Evolutionary conservation across 169 alveolate species (phyloP).

Genomic region (Eimeria falciformis): DNA sequence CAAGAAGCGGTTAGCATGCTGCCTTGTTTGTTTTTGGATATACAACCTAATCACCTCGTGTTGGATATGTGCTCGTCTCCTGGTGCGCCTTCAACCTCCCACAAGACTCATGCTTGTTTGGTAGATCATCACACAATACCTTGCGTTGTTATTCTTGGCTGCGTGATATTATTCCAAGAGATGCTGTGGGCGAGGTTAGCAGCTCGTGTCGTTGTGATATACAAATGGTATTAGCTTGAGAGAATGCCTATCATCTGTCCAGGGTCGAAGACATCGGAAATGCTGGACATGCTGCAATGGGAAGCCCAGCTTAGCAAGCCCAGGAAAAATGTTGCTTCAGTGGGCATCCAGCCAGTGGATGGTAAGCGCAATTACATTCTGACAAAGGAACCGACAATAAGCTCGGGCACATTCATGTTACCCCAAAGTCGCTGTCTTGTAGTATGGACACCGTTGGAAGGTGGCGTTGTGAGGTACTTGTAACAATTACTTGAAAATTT

Average conservation of each 20-base stretch:
- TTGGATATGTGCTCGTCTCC: conserved; percentile 95
- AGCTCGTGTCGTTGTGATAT: neutral
- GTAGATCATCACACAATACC: neutral
- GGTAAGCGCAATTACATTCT: conserved; percentile 1
- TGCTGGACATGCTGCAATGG: conserved; percentile 85
- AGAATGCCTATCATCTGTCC: neutral
- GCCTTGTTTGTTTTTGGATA: conserved; percentile 89
- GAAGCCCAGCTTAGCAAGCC: conserved; percentile 16
- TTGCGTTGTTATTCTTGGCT: neutral
- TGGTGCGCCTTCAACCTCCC: conserved; percentile 22
- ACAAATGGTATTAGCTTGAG: neutral
- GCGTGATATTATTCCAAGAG: neutral
- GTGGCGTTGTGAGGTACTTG: no score
- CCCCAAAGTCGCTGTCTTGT: no score
- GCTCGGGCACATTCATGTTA: no score
- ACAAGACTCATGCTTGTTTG: neutral
- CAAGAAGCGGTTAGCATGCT: conserved; percentile 94
- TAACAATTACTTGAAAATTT: conserved; percentile 53
- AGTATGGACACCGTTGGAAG: no score
- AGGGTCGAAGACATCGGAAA: conserved; percentile 91
- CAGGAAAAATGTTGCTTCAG: neutral
- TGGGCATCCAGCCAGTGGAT: conserved; percentile 57
- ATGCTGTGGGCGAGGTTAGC: neutral
- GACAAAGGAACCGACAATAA: no score
- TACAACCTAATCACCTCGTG: conserved; percentile 82